These are phyloP conservation scores for Fusarium incarnatum DNA, from an alignment of 2,329 filamentous ascomycete species.

Conservation along the genomic window DNA sequence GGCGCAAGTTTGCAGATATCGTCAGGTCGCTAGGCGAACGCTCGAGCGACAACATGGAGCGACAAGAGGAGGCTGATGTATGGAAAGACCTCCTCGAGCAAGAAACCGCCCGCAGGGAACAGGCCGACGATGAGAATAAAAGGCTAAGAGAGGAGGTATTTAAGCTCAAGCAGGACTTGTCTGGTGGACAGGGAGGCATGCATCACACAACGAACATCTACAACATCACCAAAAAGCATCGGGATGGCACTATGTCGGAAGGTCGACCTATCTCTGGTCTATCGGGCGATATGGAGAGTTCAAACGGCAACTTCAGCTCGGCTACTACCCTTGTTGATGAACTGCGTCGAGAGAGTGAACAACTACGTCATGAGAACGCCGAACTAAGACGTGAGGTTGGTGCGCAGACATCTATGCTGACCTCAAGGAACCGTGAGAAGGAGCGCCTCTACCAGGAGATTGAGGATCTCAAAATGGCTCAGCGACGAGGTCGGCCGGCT, in stretches of 20 bases:
- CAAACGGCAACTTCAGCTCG: constrained; percentile 65
- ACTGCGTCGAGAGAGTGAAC: constrained; percentile 73
- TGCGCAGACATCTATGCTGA: constrained; percentile 97
- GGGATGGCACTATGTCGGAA: constrained; percentile 60
- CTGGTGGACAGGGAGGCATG: constrained; percentile 53
- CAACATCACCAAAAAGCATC: constrained; percentile 69
- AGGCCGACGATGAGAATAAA: constrained; percentile 89
- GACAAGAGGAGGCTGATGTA: constrained; percentile 79
- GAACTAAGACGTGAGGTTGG: constrained; percentile 92
- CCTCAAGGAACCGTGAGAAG: constrained; percentile 93
- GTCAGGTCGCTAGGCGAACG: constrained; percentile 68
- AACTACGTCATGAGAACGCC: constrained; percentile 90
- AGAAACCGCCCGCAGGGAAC: constrained; percentile 88
- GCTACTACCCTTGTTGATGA: constrained; percentile 82
- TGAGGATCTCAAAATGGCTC: constrained; percentile 91
- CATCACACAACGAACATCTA: constrained; percentile 75
- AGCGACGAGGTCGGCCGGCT: constrained; percentile 74
- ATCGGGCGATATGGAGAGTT: constrained; percentile 63
- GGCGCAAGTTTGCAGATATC: constrained; percentile 85
- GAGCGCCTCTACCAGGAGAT: constrained; percentile 96
- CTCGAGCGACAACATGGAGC: constrained; percentile 62
- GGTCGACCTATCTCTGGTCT: constrained; percentile 63
- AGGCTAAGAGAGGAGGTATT: constrained; percentile 86
- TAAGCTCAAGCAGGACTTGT: constrained; percentile 72
- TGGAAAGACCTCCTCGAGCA: constrained; percentile 96